Evolutionary conservation across 106 monocot genomes (phyloP).

Genomic region (Gastrodia elata): DNA sequence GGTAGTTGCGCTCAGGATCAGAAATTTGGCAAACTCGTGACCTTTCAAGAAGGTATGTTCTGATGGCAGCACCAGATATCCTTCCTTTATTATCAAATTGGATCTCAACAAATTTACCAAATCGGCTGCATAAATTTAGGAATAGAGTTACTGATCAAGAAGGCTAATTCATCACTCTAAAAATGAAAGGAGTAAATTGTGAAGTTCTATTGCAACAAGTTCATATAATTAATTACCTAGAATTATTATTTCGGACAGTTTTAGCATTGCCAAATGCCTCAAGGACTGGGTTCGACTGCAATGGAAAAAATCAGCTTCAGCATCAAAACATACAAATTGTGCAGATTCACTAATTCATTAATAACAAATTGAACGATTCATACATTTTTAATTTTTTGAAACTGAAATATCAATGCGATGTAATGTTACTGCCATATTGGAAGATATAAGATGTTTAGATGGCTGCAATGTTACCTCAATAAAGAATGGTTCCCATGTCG

Average conservation of each 20-base stretch:
- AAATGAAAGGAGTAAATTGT: background rate
- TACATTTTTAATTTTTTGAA: background rate
- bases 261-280: slow-evolving; percentile 99
- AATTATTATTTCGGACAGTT: slow-evolving; percentile 98
- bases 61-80: slow-evolving; percentile 93
- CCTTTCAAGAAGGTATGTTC: slow-evolving; percentile 93
- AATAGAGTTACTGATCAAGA: background rate
- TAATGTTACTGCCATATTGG: too few relatives aligned
- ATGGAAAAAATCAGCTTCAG: slow-evolving; percentile 6
- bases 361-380: background rate
- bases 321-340: background rate
- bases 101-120: slow-evolving; percentile 96
- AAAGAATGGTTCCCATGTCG: too few relatives aligned
- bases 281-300: slow-evolving; percentile 97
- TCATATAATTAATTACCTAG: slow-evolving; percentile 40
- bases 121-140: slow-evolving; percentile 45
- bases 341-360: background rate
- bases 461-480: too few relatives aligned
- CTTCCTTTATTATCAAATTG: slow-evolving; percentile 90
- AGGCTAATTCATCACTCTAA: background rate
- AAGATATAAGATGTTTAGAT: too few relatives aligned
- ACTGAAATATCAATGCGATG: too few relatives aligned
- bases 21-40: slow-evolving; percentile 90
- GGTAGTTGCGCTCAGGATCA: slow-evolving; percentile 88
- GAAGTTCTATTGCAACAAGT: background rate